Conservation (phyloP, 257 asterid species). For the Eustoma russellianum region DNA sequence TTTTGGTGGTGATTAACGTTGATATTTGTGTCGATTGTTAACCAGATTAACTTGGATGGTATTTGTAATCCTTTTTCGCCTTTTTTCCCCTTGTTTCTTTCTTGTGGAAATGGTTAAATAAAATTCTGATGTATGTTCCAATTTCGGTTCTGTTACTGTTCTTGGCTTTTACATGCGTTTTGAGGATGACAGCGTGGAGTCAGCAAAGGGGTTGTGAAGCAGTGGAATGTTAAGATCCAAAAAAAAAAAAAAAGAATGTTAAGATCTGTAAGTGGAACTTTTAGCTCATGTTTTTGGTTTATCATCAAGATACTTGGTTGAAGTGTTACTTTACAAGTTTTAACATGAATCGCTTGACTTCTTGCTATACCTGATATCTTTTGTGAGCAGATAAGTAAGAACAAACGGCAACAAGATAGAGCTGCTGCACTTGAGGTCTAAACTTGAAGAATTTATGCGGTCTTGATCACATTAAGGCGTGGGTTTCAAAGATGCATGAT, state of each 20-base stretch:
- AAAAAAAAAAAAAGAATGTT: no score
- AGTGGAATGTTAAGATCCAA: constrained; percentile 98
- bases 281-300: constrained; percentile 1
- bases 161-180: constrained; percentile 93
- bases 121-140: not conserved
- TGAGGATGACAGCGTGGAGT: constrained; percentile 98
- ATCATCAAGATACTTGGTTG: constrained; percentile 4
- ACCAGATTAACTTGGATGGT: not conserved
- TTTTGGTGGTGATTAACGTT: not conserved
- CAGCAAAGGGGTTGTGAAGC: constrained; percentile 82
- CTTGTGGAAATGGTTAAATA: no score
- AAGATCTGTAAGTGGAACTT: constrained; percentile 61
- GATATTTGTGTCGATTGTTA: not conserved
- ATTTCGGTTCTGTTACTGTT: constrained; percentile 39
- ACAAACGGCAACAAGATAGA: constrained; percentile 91
- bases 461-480: constrained; percentile 76
- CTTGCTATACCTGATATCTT: not conserved
- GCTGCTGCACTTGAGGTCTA: constrained; percentile 99
- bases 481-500: constrained; percentile 1
- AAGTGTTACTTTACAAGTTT: no score
- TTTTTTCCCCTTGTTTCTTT: no score
- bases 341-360: no score
- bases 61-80: not conserved
- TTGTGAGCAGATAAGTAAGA: constrained; percentile 76
- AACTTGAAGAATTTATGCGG: constrained; percentile 96